phyloP scores from a whole-genome alignment of 2,329 filamentous ascomycete genomes.

The Alternaria incomplexa region DNA sequence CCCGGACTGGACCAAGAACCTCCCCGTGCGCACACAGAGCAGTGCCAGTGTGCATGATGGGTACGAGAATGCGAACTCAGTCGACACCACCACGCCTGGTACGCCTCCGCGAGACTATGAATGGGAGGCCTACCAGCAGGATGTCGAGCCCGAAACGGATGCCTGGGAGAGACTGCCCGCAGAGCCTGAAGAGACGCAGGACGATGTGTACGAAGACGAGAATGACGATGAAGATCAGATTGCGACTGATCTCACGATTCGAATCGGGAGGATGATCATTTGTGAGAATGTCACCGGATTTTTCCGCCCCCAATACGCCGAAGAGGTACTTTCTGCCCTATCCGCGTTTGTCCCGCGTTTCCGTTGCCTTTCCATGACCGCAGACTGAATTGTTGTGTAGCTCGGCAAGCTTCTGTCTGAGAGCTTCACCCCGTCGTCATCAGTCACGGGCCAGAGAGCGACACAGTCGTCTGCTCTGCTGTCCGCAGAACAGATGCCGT shows the following conservation, averaged over 20 bases:
- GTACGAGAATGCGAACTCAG: constrained; percentile 36
- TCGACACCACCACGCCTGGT: constrained; percentile 44
- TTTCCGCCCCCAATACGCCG: constrained; percentile 48
- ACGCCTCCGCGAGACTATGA: constrained; percentile 49
- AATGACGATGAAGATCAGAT: constrained; percentile 49
- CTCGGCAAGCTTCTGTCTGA: constrained; percentile 48
- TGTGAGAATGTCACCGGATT: constrained; percentile 49
- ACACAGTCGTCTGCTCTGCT: constrained; percentile 44
- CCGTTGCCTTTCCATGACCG: constrained; percentile 10
- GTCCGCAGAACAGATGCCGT: constrained; percentile 48
- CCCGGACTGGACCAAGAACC: constrained; percentile 46
- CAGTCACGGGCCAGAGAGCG: constrained; percentile 44
- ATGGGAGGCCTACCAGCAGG: constrained; percentile 49
- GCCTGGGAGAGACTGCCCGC: constrained; percentile 46
- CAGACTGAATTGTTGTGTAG: constrained; percentile 39
- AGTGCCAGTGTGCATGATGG: constrained; percentile 32
- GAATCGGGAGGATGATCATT: constrained; percentile 49
- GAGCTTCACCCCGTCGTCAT: constrained; percentile 39
- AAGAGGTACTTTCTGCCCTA: constrained; percentile 44
- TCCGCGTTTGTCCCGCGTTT: constrained; percentile 10
- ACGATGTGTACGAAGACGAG: constrained; percentile 48
- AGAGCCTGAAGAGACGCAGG: constrained; percentile 45
- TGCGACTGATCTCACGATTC: constrained; percentile 46
- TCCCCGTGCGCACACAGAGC: constrained; percentile 42
- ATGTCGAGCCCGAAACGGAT: constrained; percentile 46